phyloP scores from a whole-genome alignment of 805 yeast genomes.

The Grigorovia transvaalensis region DNA sequence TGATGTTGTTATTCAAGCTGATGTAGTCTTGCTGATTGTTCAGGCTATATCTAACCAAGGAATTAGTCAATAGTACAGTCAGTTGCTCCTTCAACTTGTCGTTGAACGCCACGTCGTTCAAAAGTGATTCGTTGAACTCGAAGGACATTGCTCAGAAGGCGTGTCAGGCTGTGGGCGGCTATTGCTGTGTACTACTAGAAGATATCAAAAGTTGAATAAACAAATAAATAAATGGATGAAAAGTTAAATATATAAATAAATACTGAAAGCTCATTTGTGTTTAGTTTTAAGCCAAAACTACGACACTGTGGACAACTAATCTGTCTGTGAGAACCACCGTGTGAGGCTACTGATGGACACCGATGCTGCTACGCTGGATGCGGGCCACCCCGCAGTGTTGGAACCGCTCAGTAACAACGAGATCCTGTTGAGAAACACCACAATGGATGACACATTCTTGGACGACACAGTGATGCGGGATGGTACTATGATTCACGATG shows the following conservation, averaged over 20 bases:
- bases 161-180: too few relatives aligned
- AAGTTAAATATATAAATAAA: too few relatives aligned
- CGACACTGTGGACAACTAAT: too few relatives aligned
- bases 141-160: neutral
- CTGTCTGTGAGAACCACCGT: too few relatives aligned
- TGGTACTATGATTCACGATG: neutral
- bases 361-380: neutral
- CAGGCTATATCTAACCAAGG: neutral
- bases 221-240: too few relatives aligned
- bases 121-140: neutral
- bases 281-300: neutral
- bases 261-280: neutral
- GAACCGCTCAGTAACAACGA: neutral
- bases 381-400: neutral
- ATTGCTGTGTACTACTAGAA: neutral
- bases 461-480: neutral
- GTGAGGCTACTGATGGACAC: neutral
- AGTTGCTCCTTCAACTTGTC: neutral
- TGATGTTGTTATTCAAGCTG: neutral
- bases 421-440: neutral
- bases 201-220: too few relatives aligned
- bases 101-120: neutral
- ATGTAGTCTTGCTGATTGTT: neutral
- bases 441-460: neutral
- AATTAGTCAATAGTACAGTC: neutral